These are phyloP conservation scores for Plasmodium chabaudi DNA, from an alignment of 169 alveolate genomes.

Conservation along the genomic window DNA sequence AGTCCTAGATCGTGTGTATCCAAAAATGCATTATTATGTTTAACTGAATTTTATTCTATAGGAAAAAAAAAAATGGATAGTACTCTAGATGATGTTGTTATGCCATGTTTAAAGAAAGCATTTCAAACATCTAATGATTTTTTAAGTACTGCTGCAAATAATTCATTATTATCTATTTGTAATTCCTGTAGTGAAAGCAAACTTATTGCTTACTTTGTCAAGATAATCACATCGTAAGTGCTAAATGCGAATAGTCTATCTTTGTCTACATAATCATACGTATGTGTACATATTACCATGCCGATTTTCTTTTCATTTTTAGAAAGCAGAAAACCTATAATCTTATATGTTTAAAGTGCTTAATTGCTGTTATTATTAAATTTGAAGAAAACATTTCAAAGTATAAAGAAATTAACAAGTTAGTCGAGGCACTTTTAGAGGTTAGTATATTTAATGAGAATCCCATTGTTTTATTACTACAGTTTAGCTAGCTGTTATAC, in stretches of 20 bases:
- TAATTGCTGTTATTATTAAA: constrained; percentile 68
- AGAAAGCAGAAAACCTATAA: constrained; percentile 74
- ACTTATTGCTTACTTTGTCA: constrained; percentile 51
- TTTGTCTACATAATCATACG: neutral
- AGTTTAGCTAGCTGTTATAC: too few relatives aligned
- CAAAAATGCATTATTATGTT: constrained; percentile 67
- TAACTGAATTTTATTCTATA: constrained; percentile 65
- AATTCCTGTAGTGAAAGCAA: constrained; percentile 74
- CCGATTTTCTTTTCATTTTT: neutral
- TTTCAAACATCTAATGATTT: constrained; percentile 66
- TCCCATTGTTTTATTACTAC: too few relatives aligned
- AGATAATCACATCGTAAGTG: constrained; percentile 66
- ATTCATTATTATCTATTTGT: constrained; percentile 54
- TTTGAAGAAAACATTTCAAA: constrained; percentile 63
- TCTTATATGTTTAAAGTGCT: constrained; percentile 51
- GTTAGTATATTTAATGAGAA: neutral
- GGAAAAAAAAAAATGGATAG: constrained; percentile 69
- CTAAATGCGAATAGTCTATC: neutral
- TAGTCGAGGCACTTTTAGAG: constrained; percentile 67
- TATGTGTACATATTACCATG: neutral
- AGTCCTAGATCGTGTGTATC: constrained; percentile 75
- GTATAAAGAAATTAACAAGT: constrained; percentile 57
- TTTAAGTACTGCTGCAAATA: constrained; percentile 74
- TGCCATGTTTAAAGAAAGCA: constrained; percentile 75
- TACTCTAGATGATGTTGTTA: constrained; percentile 59